Evolutionary conservation across 305 asterid species (phyloP).

Genomic region (Solanum hybrid): DNA sequence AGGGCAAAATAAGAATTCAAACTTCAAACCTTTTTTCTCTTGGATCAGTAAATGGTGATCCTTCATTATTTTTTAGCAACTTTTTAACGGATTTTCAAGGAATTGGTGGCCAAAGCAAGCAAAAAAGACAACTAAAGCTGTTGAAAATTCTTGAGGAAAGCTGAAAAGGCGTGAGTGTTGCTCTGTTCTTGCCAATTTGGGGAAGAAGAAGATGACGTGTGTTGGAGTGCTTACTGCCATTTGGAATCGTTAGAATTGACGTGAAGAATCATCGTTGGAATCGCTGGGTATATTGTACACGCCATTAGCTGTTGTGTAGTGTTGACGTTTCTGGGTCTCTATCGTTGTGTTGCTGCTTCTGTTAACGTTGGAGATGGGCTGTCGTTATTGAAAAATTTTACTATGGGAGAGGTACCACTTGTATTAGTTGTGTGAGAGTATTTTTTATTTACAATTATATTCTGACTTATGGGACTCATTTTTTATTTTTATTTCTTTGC

Average conservation of each 20-base stretch:
- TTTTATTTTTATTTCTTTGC: too few species aligned
- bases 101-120: not conserved
- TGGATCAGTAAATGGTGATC: not conserved
- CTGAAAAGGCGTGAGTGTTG: not conserved
- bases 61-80: too few species aligned
- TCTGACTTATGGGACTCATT: too few species aligned
- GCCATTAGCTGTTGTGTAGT: not conserved
- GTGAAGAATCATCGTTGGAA: not conserved
- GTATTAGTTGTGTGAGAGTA: too few species aligned
- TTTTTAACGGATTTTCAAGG: too few species aligned
- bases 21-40: not conserved
- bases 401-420: too few species aligned
- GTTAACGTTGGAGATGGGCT: not conserved
- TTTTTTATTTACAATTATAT: too few species aligned
- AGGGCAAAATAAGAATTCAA: not conserved
- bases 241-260: not conserved
- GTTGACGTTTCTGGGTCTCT: not conserved
- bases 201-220: not conserved
- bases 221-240: not conserved
- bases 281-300: not conserved
- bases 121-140: rapidly evolving
- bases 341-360: not conserved
- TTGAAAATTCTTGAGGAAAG: not conserved
- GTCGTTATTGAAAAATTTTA: too few species aligned
- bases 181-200: not conserved